phyloP scores from a whole-genome alignment of 805 yeast genomes.

The Candida pini region DNA sequence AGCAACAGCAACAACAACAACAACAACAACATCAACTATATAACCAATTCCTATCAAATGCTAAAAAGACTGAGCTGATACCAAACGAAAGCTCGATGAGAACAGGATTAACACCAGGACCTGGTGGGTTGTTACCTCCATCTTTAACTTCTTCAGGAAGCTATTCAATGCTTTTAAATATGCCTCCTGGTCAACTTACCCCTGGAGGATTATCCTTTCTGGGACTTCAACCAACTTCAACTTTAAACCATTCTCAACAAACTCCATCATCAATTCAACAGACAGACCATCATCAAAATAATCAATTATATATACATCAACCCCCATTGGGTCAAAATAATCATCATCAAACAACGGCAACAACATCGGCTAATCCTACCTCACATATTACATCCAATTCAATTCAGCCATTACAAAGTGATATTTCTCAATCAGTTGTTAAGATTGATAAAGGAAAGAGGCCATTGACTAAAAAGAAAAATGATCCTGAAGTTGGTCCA shows the following conservation, averaged over 20 bases:
- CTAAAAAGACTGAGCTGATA: slow-evolving; percentile 54
- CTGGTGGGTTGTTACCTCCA: slow-evolving; percentile 30
- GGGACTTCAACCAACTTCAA: slow-evolving; percentile 6
- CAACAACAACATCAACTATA: slow-evolving; percentile 16
- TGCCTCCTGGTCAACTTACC: slow-evolving; percentile 22
- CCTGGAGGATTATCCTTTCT: slow-evolving; percentile 19
- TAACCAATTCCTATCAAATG: slow-evolving; percentile 21
- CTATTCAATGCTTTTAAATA: slow-evolving; percentile 17
- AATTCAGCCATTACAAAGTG: too few species aligned
- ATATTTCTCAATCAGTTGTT: too few species aligned
- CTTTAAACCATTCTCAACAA: not conserved
- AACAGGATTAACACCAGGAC: slow-evolving; percentile 68
- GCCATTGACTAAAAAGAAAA: too few species aligned
- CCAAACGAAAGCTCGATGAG: slow-evolving; percentile 73
- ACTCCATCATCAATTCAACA: not conserved
- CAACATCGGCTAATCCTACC: slow-evolving; percentile 1
- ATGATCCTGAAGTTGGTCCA: not conserved
- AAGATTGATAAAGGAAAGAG: too few species aligned
- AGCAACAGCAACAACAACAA: slow-evolving; percentile 8
- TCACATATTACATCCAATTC: too few species aligned
- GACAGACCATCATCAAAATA: not conserved
- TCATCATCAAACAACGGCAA: not conserved
- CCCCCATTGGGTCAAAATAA: not conserved
- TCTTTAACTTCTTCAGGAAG: slow-evolving; percentile 12
- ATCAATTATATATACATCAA: not conserved